Evolutionary conservation across 441 rosid genomes (phyloP).

Genomic region (Bocquillonia castaneifolia): DNA sequence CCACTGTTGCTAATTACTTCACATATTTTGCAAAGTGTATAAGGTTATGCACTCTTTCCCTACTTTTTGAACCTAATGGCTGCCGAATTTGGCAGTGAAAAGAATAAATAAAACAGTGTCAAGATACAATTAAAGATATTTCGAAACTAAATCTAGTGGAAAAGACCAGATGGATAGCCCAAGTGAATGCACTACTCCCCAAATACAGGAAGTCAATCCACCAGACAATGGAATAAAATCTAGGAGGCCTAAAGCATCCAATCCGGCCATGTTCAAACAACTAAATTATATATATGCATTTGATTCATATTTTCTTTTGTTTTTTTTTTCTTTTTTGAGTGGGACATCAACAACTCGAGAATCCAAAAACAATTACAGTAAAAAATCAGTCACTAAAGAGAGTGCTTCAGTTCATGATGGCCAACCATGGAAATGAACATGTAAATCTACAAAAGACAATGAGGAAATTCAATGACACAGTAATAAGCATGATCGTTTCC

Average conservation of each 20-base stretch:
- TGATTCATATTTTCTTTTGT: too few relatives aligned
- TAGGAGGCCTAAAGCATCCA: neutral
- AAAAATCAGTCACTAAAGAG: neutral
- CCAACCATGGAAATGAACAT: neutral
- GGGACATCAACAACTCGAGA: neutral
- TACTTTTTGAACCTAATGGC: neutral
- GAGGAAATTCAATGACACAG: neutral
- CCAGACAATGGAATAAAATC: neutral
- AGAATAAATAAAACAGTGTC: neutral
- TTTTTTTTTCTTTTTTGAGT: neutral
- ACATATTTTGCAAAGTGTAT: neutral
- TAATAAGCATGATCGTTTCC: conserved; percentile 7
- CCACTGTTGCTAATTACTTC: neutral
- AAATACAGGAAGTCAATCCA: neutral
- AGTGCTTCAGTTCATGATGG: neutral
- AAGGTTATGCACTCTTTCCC: neutral
- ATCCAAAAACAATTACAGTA: neutral
- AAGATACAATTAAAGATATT: neutral
- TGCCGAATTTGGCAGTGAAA: neutral
- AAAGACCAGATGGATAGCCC: neutral
- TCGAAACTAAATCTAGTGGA: neutral
- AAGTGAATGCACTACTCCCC: neutral
- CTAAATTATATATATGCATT: too few relatives aligned
- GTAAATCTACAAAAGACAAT: neutral
- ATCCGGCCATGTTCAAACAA: too few relatives aligned